Conservation (phyloP, 805 yeast species). For the Pichia cabralensis region DNA sequence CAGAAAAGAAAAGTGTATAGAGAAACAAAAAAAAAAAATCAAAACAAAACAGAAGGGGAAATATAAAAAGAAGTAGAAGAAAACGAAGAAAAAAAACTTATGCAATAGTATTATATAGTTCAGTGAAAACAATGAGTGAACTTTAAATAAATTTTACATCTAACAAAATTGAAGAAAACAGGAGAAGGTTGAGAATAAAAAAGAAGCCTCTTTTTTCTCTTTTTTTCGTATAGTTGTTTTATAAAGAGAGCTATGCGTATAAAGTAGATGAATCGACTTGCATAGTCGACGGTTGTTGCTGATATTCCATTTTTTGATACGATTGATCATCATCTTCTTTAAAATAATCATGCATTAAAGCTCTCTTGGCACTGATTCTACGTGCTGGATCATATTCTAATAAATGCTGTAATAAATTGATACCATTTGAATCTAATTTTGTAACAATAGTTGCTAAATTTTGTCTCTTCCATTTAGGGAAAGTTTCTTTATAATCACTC, state of each 20-base stretch:
- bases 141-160: no score
- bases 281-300: slow-evolving; percentile 27
- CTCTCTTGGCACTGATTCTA: slow-evolving; percentile 90
- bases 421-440: slow-evolving; percentile 70
- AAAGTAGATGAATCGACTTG: slow-evolving; percentile 28
- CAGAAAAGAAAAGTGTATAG: no score
- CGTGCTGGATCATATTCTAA: slow-evolving; percentile 88
- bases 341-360: slow-evolving; percentile 82
- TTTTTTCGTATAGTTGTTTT: no score
- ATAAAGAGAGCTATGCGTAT: slow-evolving; percentile 19
- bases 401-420: slow-evolving; percentile 70
- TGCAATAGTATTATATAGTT: no score
- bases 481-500: slow-evolving; percentile 89
- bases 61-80: no score
- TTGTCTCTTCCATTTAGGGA: slow-evolving; percentile 82
- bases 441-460: slow-evolving; percentile 67
- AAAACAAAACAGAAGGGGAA: no score
- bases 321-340: slow-evolving; percentile 33
- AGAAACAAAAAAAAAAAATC: no score
- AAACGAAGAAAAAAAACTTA: no score
- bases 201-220: no score
- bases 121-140: no score
- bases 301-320: slow-evolving; percentile 20
- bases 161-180: no score
- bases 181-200: neutral